These are phyloP conservation scores for Prunus mongolica DNA, from an alignment of 306 rosid species.

Conservation along the genomic window DNA sequence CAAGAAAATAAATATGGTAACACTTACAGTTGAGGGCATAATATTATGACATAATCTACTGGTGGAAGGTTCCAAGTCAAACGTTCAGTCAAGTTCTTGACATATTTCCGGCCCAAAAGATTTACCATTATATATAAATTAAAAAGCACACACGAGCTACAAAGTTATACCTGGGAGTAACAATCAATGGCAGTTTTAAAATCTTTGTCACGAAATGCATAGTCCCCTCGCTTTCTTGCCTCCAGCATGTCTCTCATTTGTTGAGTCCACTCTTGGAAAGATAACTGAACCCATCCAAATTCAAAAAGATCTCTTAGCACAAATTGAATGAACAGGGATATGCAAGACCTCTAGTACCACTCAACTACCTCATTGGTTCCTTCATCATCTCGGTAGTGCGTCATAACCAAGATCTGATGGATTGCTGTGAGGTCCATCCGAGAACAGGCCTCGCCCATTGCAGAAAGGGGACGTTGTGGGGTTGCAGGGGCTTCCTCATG, in stretches of 20 bases:
- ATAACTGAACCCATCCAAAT: conserved; percentile 60
- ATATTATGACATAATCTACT: not conserved
- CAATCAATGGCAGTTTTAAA: conserved; percentile 82
- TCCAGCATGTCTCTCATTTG: conserved; percentile 96
- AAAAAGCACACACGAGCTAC: conserved; percentile 8
- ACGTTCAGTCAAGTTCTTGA: not conserved
- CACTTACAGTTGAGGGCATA: not conserved
- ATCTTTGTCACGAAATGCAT: conserved; percentile 88
- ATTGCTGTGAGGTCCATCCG: conserved; percentile 99
- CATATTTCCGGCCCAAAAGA: not conserved
- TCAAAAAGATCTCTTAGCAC: conserved; percentile 25
- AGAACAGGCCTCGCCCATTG: conserved; percentile 99
- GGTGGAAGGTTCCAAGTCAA: not conserved
- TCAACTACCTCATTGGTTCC: conserved; percentile 86
- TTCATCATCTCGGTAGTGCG: conserved; percentile 91
- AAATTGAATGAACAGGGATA: conserved; percentile 13
- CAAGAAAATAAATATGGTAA: not conserved
- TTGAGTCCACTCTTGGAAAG: conserved; percentile 99
- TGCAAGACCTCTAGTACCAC: conserved; percentile 12
- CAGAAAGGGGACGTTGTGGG: conserved; percentile 89
- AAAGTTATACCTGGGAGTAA: conserved; percentile 77
- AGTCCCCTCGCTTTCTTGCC: conserved; percentile 94
- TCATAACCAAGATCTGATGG: conserved; percentile 81
- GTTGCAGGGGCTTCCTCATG: conserved; percentile 80
- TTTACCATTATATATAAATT: not conserved